These are phyloP conservation scores for Chlamydomonas sp. DNA, from an alignment of 139 green algal species.

Conservation along the genomic window DNA sequence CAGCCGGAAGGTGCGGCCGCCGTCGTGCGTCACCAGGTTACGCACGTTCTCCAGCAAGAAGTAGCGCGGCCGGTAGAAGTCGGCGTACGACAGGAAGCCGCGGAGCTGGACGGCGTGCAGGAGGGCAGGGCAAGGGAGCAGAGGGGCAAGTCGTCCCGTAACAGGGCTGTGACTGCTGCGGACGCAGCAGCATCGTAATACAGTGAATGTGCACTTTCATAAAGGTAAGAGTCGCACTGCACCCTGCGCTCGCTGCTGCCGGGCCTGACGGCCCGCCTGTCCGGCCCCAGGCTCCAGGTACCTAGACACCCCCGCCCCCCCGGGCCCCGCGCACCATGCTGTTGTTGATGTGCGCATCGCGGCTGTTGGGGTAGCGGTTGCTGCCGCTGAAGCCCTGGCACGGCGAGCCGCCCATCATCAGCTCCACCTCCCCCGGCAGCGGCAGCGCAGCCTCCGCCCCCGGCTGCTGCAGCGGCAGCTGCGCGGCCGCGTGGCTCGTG, in stretches of 20 bases:
- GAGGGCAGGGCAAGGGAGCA: too few relatives aligned
- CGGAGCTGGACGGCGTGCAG: too few relatives aligned
- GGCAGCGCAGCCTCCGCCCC: conserved; percentile 61
- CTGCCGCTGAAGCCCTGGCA: conserved; percentile 93
- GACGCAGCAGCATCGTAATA: too few relatives aligned
- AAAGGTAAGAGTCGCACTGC: too few relatives aligned
- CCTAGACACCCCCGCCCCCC: not conserved
- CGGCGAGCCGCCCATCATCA: conserved; percentile 81
- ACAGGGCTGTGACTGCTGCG: too few relatives aligned
- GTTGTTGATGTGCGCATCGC: not conserved
- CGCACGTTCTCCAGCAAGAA: conserved; percentile 98
- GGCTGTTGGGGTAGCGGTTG: conserved; percentile 56
- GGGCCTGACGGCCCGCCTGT: too few relatives aligned
- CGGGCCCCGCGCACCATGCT: not conserved
- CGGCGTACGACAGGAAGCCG: conserved; percentile 86
- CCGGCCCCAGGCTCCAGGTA: too few relatives aligned
- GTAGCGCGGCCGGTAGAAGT: conserved; percentile 93
- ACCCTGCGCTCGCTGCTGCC: too few relatives aligned
- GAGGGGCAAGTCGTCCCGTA: too few relatives aligned
- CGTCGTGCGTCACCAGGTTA: conserved; percentile 97
- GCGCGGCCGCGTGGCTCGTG: not conserved
- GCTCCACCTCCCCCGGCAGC: conserved; percentile 75
- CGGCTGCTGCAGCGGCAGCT: not conserved
- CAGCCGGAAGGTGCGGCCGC: conserved; percentile 92
- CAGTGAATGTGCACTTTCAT: too few relatives aligned